Evolutionary conservation across 495 filamentous ascomycete genomes (phyloP).

Genomic region (Penicillium turbatum): DNA sequence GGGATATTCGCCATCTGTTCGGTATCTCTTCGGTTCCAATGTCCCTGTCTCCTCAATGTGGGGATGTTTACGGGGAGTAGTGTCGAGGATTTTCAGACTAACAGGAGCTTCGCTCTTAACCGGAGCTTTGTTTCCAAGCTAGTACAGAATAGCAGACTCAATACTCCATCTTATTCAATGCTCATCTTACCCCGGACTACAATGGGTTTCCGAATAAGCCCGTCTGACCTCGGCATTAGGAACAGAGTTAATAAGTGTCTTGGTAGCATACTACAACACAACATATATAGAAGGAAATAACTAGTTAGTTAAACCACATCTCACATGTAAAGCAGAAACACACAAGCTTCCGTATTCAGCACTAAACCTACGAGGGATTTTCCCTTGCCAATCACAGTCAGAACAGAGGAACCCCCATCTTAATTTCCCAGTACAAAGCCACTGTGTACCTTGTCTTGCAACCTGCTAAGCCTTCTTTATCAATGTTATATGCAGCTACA

Average conservation of each 20-base stretch:
- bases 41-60: not conserved
- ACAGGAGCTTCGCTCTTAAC: not conserved
- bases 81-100: not conserved
- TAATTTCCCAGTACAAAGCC: constrained; percentile 1
- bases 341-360: constrained; percentile 6
- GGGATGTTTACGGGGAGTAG: not conserved
- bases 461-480: not conserved
- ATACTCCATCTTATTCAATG: not conserved
- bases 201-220: not conserved
- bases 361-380: constrained; percentile 31
- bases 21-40: not conserved
- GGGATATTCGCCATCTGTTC: not conserved
- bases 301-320: too few species aligned
- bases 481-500: not conserved
- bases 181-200: constrained; percentile 5
- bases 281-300: too few species aligned
- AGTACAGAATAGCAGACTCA: not conserved
- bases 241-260: not conserved
- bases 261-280: too few species aligned
- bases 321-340: constrained; percentile 1
- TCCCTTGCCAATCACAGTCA: constrained; percentile 20
- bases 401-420: not conserved
- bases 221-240: constrained; percentile 8
- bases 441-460: not conserved
- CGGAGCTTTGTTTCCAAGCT: not conserved